Base-by-base conservation (phyloP, 2,329 filamentous ascomycete species). In the Hypoxylon sp. region DNA sequence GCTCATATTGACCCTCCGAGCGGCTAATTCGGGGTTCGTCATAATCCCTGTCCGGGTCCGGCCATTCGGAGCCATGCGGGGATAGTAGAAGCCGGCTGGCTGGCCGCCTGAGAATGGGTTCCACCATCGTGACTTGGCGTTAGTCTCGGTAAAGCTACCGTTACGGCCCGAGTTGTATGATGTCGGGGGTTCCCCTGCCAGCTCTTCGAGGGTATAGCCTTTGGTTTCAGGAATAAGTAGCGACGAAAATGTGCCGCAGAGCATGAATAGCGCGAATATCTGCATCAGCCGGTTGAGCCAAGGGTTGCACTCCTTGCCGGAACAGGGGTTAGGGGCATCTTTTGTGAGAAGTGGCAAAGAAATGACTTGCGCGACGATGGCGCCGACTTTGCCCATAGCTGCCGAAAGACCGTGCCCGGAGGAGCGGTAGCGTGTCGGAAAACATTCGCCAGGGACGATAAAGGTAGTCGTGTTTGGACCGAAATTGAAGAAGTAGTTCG, bases 261-360 rank as follows among this genome's bases (percentile, higher is more conserved):
- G 82, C 92, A 94, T 94, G 82, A 95, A 94, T 8, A 93, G 82
- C 0, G 91, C 90, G 77, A 92, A 94, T 37, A 94, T 90, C 76
- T 93, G 85, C 81, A 95, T 89, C 37, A 94, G 85, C 61, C 90
- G 88, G 76, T 91, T 85, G 57, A 94, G 83, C 85, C 90, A 91
- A 0, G 84, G 83, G 1, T 81, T 80, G 69, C 85, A 87, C 6
- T 73, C 73, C 1, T 78, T 82, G 0, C 85, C 84, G 19, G 81
- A 79, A 64, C 85, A 86, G 14, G 81, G 77, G 6, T 81, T 79
- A 0, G 81, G 78, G 0, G 85, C 81, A 25, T 88, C 90, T 30
- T 85, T 84, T 16, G 84, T 85, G 12, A 89, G 81, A 12, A 91
- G 78, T 1, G 88, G 88, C 8, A 88, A 86, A 60, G 88, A 90